phyloP scores from a whole-genome alignment of 768 basidiomycete species.

The Pleurotus citrinopileatus region DNA sequence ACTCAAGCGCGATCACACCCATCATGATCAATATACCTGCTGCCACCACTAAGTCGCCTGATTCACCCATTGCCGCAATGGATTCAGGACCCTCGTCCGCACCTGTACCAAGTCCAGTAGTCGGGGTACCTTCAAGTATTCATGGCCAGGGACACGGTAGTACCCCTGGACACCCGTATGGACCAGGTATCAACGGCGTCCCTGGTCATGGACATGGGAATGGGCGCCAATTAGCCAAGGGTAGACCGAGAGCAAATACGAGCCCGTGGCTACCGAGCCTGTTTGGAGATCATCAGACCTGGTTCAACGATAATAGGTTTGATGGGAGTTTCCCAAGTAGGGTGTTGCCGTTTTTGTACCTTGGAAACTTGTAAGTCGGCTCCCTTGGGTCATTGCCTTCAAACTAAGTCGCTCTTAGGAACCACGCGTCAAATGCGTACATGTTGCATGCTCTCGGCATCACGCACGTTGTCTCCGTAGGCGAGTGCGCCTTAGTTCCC shows the following conservation, averaged over 20 bases:
- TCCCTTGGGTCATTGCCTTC: slow-evolving; percentile 3
- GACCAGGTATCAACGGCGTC: neutral
- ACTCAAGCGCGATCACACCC: neutral
- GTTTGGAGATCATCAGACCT: slow-evolving; percentile 77
- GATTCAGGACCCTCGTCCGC: neutral
- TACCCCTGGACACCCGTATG: neutral
- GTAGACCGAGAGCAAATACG: slow-evolving; percentile 70
- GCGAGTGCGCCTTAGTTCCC: slow-evolving; percentile 89
- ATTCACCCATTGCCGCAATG: neutral
- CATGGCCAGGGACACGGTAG: neutral
- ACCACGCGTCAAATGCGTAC: slow-evolving; percentile 91
- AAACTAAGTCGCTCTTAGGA: slow-evolving; percentile 42
- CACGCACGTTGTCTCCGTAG: slow-evolving; percentile 95
- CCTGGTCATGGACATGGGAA: neutral
- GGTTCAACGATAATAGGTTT: slow-evolving; percentile 92
- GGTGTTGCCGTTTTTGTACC: slow-evolving; percentile 88
- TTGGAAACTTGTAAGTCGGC: slow-evolving; percentile 89
- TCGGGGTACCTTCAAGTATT: neutral
- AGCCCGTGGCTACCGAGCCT: slow-evolving; percentile 61
- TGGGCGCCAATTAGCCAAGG: slow-evolving; percentile 26
- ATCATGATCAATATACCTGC: slow-evolving; percentile 1
- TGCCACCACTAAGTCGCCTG: neutral
- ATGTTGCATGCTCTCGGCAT: slow-evolving; percentile 97
- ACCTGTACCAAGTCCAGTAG: neutral
- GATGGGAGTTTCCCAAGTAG: slow-evolving; percentile 96